Conservation (phyloP, 441 rosid genomes). For the Pelargonium citronellum region DNA sequence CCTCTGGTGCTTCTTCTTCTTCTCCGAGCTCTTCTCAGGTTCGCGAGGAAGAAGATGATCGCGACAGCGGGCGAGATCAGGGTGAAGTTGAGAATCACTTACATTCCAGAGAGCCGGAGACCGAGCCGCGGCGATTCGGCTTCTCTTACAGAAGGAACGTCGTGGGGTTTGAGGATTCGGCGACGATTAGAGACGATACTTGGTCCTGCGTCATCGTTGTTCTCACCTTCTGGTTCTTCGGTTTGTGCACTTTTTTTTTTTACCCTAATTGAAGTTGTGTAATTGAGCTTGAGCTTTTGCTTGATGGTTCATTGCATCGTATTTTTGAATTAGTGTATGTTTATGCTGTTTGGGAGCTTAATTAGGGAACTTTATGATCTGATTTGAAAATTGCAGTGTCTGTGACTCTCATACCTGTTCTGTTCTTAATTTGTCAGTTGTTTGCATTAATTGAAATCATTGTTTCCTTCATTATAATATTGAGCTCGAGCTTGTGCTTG, state of each 20-base stretch:
- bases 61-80: constrained; percentile 8
- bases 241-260: constrained; percentile 32
- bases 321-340: no score
- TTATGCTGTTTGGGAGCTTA: no score
- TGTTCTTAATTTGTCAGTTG: no score
- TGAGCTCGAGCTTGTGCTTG: neutral
- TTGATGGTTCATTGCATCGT: no score
- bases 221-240: constrained; percentile 57
- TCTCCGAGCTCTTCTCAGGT: constrained; percentile 31
- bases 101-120: constrained; percentile 35
- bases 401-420: no score
- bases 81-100: no score
- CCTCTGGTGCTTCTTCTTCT: constrained; percentile 18
- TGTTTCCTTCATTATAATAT: no score
- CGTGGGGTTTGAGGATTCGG: constrained; percentile 28
- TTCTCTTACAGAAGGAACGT: constrained; percentile 41
- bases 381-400: no score
- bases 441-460: no score
- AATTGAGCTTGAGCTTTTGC: neutral
- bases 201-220: constrained; percentile 81
- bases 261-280: neutral
- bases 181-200: constrained; percentile 49
- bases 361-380: no score
- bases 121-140: constrained; percentile 31
- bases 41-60: constrained; percentile 41